phyloP scores from a whole-genome alignment of 2,329 filamentous ascomycete species.

The Hymenoscyphus salicellus region DNA sequence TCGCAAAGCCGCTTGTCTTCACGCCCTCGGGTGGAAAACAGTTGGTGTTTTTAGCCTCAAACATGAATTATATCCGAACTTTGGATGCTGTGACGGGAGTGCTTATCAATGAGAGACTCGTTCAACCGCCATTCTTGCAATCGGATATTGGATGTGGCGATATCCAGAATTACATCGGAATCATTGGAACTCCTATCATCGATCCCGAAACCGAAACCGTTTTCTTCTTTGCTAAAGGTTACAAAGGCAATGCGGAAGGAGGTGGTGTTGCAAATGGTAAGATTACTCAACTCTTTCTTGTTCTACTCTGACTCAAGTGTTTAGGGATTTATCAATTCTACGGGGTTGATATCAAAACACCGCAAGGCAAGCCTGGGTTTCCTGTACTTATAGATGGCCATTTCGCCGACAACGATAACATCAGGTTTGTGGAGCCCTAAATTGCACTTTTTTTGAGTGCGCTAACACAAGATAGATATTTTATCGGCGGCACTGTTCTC shows the following conservation, averaged over 20 bases:
- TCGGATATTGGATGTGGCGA: constrained; percentile 50
- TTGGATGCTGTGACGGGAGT: constrained; percentile 39
- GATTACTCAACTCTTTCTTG: no score
- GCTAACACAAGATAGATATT: constrained; percentile 34
- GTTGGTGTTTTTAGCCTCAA: constrained; percentile 37
- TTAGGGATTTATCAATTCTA: no score
- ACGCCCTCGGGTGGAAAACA: constrained; percentile 37
- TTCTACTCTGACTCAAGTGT: no score
- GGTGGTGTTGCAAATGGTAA: no score
- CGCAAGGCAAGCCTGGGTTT: no score
- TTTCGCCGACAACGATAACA: no score
- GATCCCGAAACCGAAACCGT: constrained; percentile 45
- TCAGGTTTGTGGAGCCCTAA: no score
- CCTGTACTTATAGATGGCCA: no score
- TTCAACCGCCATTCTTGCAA: constrained; percentile 47
- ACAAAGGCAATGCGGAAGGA: no score
- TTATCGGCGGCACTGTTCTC: constrained; percentile 51
- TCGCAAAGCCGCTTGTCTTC: constrained; percentile 46
- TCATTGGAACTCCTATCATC: constrained; percentile 47
- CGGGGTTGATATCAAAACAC: no score
- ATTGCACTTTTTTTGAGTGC: no score
- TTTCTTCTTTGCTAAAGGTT: constrained; percentile 39
- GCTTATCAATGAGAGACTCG: constrained; percentile 36
- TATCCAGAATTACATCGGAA: constrained; percentile 46
- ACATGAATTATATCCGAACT: constrained; percentile 37